Evolutionary conservation across 306 rosid genomes (phyloP).

Genomic region (Acacia melanoxylon): DNA sequence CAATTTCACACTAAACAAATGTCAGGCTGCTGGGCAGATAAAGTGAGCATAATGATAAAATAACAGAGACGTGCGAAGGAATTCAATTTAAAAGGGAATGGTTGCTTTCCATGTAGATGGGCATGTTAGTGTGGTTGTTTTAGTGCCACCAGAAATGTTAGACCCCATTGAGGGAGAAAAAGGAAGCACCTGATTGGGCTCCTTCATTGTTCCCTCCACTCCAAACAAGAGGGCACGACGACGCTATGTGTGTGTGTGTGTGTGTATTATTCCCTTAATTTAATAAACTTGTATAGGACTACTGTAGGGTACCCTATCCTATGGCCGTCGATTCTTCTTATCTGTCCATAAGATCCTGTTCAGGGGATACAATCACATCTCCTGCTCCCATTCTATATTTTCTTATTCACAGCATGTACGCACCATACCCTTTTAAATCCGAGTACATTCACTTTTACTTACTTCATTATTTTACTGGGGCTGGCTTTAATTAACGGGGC

Average conservation of each 20-base stretch:
- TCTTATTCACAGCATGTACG: conserved; percentile 5
- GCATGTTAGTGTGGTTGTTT: conserved; percentile 37
- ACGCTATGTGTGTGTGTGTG: not conserved
- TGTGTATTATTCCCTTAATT: conserved; percentile 24
- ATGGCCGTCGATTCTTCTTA: conserved; percentile 57
- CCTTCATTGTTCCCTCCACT: conserved; percentile 88
- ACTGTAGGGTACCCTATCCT: not conserved
- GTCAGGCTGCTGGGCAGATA: not conserved
- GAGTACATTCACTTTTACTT: too few species aligned
- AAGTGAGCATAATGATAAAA: conserved; percentile 69
- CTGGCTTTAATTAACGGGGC: not conserved
- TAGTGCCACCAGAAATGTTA: conserved; percentile 65
- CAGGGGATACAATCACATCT: conserved; percentile 69
- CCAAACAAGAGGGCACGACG: conserved; percentile 69
- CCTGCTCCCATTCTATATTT: conserved; percentile 14
- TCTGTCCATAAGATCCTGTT: conserved; percentile 64
- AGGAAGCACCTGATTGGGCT: conserved; percentile 46
- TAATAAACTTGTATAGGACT: conserved; percentile 2
- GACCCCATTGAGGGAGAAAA: conserved; percentile 53
- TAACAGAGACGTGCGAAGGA: conserved; percentile 64
- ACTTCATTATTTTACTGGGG: too few species aligned
- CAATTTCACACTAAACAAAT: conserved; percentile 4
- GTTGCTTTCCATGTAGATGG: conserved; percentile 40
- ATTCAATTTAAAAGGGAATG: conserved; percentile 30
- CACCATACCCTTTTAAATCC: not conserved